Percentiles rank a stretch among this genome's conserved stretches.
These are phyloP conservation scores for Rhizopogon rudus DNA, from an alignment of 768 basidiomycete species.

Conservation along the genomic window DNA sequence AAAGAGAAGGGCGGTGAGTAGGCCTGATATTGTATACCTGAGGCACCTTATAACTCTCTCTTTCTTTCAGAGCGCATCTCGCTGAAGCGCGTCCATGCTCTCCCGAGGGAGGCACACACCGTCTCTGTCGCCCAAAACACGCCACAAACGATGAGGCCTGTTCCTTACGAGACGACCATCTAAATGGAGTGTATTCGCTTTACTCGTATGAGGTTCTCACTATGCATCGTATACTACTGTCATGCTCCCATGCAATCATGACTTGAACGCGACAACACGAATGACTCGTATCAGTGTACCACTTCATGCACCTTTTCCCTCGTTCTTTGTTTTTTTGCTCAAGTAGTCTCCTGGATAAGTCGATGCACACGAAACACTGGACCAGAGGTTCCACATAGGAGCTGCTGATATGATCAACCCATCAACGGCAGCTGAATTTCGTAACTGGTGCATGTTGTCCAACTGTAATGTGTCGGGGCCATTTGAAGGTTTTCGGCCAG, in stretches of 20 bases:
- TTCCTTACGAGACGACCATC: conserved; percentile 96
- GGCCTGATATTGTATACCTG: not conserved
- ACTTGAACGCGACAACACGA: conserved; percentile 4
- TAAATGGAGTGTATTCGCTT: conserved; percentile 38
- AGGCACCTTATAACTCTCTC: not conserved
- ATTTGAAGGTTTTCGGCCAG: too few relatives aligned
- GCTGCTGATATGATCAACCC: too few relatives aligned
- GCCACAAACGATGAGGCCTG: conserved; percentile 90
- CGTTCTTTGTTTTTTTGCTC: too few relatives aligned
- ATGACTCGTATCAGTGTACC: too few relatives aligned
- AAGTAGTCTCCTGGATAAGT: too few relatives aligned
- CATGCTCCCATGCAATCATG: conserved; percentile 18
- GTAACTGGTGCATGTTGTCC: too few relatives aligned
- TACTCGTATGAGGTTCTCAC: conserved; percentile 3
- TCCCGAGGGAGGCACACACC: conserved; percentile 74
- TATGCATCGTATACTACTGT: conserved; percentile 16
- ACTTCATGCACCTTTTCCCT: too few relatives aligned
- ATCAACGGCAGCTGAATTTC: too few relatives aligned
- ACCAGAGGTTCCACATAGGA: too few relatives aligned
- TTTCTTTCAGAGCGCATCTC: conserved; percentile 60
- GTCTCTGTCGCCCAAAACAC: conserved; percentile 72
- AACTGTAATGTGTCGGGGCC: too few relatives aligned
- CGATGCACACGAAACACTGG: too few relatives aligned
- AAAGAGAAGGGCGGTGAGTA: conserved; percentile 79
- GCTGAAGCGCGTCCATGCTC: conserved; percentile 81